These are phyloP conservation scores for Thymus quinquecostatus DNA, from an alignment of 257 asterid species.

Conservation along the genomic window DNA sequence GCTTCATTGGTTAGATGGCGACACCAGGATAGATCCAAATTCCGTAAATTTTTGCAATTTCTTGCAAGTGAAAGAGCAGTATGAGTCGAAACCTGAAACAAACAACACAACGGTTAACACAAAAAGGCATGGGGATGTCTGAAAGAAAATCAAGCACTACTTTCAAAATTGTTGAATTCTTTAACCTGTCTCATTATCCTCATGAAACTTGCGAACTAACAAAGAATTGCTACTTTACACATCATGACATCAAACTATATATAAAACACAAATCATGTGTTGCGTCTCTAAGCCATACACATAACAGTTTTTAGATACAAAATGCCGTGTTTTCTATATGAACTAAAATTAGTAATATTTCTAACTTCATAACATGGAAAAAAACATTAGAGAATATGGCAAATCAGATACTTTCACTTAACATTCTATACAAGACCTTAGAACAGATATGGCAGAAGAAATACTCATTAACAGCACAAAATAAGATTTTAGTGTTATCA, in stretches of 20 bases:
- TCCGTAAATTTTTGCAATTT: slow-evolving; percentile 55
- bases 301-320: background rate
- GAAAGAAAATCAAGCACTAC: background rate
- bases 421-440: background rate
- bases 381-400: background rate
- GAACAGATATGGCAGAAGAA: background rate
- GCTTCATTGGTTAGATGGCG: slow-evolving; percentile 84
- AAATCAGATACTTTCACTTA: background rate
- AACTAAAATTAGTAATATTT: too few species aligned
- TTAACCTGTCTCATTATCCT: background rate
- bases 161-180: background rate
- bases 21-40: slow-evolving; percentile 88
- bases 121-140: background rate
- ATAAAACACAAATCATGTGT: background rate
- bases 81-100: slow-evolving; percentile 70
- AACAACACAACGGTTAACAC: slow-evolving; percentile 25
- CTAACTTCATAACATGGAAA: background rate
- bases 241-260: too few species aligned
- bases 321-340: background rate
- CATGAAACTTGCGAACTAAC: background rate
- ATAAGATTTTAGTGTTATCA: background rate
- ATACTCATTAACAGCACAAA: background rate
- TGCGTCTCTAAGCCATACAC: background rate
- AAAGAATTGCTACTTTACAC: background rate
- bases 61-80: slow-evolving; percentile 80